Base-by-base conservation (phyloP, 2,329 filamentous ascomycete genomes). In the Aspergillus hiratsukae region DNA sequence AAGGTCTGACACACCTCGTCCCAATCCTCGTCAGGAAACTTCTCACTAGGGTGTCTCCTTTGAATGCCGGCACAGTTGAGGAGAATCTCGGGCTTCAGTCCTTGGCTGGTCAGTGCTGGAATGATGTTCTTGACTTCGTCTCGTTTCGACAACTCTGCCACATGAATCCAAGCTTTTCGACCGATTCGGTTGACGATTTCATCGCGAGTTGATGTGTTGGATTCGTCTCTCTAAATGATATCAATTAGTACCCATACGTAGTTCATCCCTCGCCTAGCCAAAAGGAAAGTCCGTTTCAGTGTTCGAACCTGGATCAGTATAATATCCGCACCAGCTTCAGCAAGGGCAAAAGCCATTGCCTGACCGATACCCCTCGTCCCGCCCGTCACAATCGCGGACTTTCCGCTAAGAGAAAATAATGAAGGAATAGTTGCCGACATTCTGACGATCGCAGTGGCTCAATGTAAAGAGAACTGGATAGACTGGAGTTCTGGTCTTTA, bases 11-110 rank as follows among this genome's bases (percentile, higher is more conserved):
- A 64, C 68, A 83, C 83, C 66, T 88, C 84, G 68, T 88, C 82
- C 82, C 90, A 95, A 76, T 94, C 89, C 48, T 78, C 75, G 69
- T 88, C 84, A 0, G 90, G 90, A 69, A 96, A 96, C 57, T 82
- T 73, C 65, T 91, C 84, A 46, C 87, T 85, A 0, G 89, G 84
- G 72, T 94, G 88, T 14, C 91, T 82, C 60, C 86, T 82, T 74
- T 96, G 91, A 69, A 96, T 92, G 27, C 91, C 91, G 19, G 89
- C 91, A 75, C 89, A 93, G 77, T 92, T 96, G 65, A 96, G 77
- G 7, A 96, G 83, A 67, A 95, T 89, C 68, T 89, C 83, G 61
- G 95, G 84, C 68, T 84, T 69, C 69, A 86, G 80, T 9, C 75
- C 76, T 52, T 75, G 70, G 49, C 66, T 66, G 10, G 69, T 66